Evolutionary conservation across 176 grass and related monocot species (phyloP), one percentile per base, ranked within the genome.

Genomic region (Coix lacrymajobi): DNA sequence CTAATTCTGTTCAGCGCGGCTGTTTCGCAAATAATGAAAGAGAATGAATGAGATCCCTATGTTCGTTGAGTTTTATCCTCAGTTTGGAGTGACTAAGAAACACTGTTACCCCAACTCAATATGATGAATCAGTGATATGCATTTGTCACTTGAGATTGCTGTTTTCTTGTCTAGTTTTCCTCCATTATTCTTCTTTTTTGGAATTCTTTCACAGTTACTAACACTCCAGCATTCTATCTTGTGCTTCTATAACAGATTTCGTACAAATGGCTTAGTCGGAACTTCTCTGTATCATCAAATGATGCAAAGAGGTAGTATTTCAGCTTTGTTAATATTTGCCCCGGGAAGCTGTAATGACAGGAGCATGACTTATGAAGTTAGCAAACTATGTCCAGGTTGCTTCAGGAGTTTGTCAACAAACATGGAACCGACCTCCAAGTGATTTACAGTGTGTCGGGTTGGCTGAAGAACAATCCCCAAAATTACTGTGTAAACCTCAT

Each of bases 261-360:
- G 7, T 99, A 99, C 82, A 99, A 99, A 90, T 99, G 96, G 96
- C 87, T 99, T 48, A 99, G 96, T 87, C 87, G 96, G 43, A 89
- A 96, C 20, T 96, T 99, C 81, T 96, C 82, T 22, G 65, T 99
- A 4, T 99, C 91, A 44, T 99, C 97, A 77, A 96, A 99, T 85
- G 82, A 89, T 87, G 89, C 97, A 54, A 99, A 96, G 84, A 94
- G 91, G 97, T 96, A 74, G 62, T 8, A n/a, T 26, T 44, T 77
- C n/a, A 19, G 20, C 25, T 31, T 44, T 82, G 28, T 46, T 62
- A 11, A 34, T 1, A 78, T 78, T 54, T 88, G 1, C 56, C 73
- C 51, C 9, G 48, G 39, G 58, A 84, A 76, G 48, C 11, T 81
- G 6, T 60, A 54, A 41, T 10, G 61, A 28, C 60, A 81, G 61